Base-by-base conservation (phyloP, 352 stramenopile genomes). In the Globisporangium paroecandrum region DNA sequence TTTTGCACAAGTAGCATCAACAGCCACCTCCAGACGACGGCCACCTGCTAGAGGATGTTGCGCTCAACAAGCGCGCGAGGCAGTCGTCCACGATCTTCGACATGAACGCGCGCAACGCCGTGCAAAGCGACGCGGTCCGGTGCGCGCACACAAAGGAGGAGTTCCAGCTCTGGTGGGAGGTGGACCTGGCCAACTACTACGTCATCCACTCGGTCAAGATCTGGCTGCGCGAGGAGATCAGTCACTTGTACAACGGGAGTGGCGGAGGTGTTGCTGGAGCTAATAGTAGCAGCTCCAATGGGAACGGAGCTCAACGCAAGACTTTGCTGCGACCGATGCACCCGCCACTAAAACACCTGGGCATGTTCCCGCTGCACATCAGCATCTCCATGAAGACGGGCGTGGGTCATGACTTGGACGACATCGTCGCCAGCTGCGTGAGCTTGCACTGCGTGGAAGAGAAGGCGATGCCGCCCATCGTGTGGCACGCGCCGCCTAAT, bases 351-450 rank as follows among this genome's bases (percentile, higher is more conserved):
- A 66, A 55, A 1, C 69, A 69, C 2, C 62, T 69, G n/a, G 68
- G 69, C 4, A 60, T 79, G 29, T 89, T 84, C 27, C 83, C 83
- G 0, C 53, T 91, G 1, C 73, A 91, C 56, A 67, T 91, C 9
- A 77, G 58, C 27, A 67, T 91, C 25, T 89, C 79, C 4, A 91
- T 89, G 83, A 91, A 87, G 58, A 82, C 77, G 4, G 83, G 83
- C 2, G 71, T 85, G 20, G 79, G 75, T 9, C 77, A 79, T 7
- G 78, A 89, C 63, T 76, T 83, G 13, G 81, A 87, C 51, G 79
- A 90, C 53, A 77, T 89, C 56, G 38, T 91, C 47, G 73, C 74
- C 0, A 83, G 81, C 64, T 76, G 71, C 58, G 81, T 89, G 54
- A 85, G 71, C 55, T 78, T 65, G 0, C 62, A 83, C 10, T 76